phyloP scores from a whole-genome alignment of 2,329 filamentous ascomycete genomes.

The Gliomastix tumulicola region DNA sequence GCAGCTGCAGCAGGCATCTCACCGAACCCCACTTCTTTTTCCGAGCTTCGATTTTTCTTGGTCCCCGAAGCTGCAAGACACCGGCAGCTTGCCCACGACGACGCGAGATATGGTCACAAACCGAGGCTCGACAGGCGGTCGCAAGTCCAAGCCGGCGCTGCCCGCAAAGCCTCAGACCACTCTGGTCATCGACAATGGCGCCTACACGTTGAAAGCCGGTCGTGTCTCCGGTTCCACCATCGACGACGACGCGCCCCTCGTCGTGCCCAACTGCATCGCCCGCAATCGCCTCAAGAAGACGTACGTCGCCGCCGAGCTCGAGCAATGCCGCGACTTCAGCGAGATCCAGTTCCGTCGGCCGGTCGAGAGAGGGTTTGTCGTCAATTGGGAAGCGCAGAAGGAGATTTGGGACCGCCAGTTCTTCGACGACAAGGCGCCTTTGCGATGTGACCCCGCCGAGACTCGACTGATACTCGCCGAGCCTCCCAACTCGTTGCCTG shows the following conservation, averaged over 20 bases:
- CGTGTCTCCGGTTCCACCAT: constrained; percentile 47
- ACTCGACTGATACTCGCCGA: constrained; percentile 84
- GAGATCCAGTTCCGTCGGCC: constrained; percentile 82
- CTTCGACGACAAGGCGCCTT: constrained; percentile 60
- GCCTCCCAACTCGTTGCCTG: constrained; percentile 73
- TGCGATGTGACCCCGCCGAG: constrained; percentile 67
- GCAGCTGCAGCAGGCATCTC: too few relatives aligned
- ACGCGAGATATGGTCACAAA: too few relatives aligned
- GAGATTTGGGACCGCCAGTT: constrained; percentile 93
- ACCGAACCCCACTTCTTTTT: too few relatives aligned
- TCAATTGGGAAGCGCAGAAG: constrained; percentile 94
- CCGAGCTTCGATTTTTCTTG: too few relatives aligned
- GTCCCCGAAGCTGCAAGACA: too few relatives aligned
- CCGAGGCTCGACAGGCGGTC: constrained; percentile 36
- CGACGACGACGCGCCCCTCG: constrained; percentile 54
- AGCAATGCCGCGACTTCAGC: constrained; percentile 78
- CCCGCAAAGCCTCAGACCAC: constrained; percentile 55
- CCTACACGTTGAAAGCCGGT: constrained; percentile 85
- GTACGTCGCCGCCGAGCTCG: constrained; percentile 74
- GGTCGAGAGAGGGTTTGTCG: constrained; percentile 89
- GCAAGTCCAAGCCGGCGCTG: constrained; percentile 40
- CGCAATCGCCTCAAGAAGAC: constrained; percentile 72
- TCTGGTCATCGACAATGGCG: constrained; percentile 90
- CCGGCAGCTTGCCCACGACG: too few relatives aligned
- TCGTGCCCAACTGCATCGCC: constrained; percentile 85